Base-by-base conservation (phyloP, 345 rosid genomes). In the Triadica sebifera region DNA sequence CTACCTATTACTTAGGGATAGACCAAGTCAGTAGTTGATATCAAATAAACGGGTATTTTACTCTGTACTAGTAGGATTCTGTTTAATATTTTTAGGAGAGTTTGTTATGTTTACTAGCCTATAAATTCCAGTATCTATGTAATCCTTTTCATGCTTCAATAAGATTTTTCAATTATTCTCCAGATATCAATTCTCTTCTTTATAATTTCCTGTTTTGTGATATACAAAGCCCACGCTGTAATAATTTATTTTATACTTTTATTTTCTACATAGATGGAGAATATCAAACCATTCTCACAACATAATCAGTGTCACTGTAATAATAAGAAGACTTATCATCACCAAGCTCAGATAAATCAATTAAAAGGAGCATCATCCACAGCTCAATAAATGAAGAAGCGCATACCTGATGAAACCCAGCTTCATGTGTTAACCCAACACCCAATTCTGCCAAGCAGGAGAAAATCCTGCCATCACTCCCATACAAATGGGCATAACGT, bases 391-490 rank as follows among this genome's bases (percentile, higher is more conserved):
- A 19, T 20, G 25, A 19, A 60, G 65, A 63, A 37, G 65, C 19
- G 5, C 34, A 67, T 79, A 95, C 98, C 99, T 93, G 98, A 86
- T 95, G 99, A 76, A 95, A 95, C 9, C 98, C 99, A 55, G 93
- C 89, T 75, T 95, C 96, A 67, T 82, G 98, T 53, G 93, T 93
- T 74, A 95, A 79, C 2, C 87, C 85, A 13, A 93, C 93, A 61
- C 99, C 98, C 67, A 95, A 80, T 82, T 94, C 97, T 17, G 88
- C 94, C 74, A 95, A 71, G 84, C 96, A 93, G 19, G 99, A 90
- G 83, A 87, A 95, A 75, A 95, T 65, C 86, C 98, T 85, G 0
- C 88, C 82, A 68, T 93, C 98, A 25, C 97, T 91, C 4, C 98
- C 97, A 75, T 91, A 95, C 81, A 95, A 81, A 74, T 95, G 96